phyloP scores from a whole-genome alignment of 148 eudicot species.

The Salicornia ramosissima region DNA sequence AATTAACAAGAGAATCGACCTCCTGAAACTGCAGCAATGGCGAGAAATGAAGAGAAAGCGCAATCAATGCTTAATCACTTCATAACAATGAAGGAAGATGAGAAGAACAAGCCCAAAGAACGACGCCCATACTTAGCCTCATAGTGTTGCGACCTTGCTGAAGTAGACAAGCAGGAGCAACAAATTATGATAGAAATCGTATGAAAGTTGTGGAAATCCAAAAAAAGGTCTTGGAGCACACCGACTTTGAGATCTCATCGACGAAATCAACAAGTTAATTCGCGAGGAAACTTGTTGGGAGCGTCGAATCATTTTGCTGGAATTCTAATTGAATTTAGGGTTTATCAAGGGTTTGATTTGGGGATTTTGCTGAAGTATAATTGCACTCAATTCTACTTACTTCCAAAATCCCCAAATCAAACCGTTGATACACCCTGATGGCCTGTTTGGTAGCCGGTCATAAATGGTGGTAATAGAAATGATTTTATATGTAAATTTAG shows the following conservation, averaged over 20 bases:
- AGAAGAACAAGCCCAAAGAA: conserved; percentile 81
- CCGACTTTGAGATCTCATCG: conserved; percentile 75
- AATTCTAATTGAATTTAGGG: too few species aligned
- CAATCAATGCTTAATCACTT: conserved; percentile 93
- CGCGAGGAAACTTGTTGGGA: conserved; percentile 87
- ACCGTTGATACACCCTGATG: too few species aligned
- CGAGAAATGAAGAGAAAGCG: conserved; percentile 89
- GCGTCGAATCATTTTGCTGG: conserved; percentile 65
- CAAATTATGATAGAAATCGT: conserved; percentile 88
- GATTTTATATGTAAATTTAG: too few species aligned
- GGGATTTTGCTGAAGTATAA: too few species aligned
- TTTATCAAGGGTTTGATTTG: too few species aligned
- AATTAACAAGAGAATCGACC: background rate
- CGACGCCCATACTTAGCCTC: conserved; percentile 89
- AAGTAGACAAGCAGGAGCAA: conserved; percentile 88
- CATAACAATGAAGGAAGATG: conserved; percentile 76
- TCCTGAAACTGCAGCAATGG: conserved; percentile 67
- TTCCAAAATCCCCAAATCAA: too few species aligned
- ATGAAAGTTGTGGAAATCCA: conserved; percentile 84
- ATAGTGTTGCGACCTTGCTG: conserved; percentile 87
- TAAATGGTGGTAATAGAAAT: too few species aligned
- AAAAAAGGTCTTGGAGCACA: conserved; percentile 85
- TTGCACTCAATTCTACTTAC: too few species aligned
- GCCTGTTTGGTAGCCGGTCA: too few species aligned
- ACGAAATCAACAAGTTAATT: conserved; percentile 74